These are phyloP conservation scores for Sideroxylon spinosum DNA, from an alignment of 179 eudicot species.

Conservation along the genomic window DNA sequence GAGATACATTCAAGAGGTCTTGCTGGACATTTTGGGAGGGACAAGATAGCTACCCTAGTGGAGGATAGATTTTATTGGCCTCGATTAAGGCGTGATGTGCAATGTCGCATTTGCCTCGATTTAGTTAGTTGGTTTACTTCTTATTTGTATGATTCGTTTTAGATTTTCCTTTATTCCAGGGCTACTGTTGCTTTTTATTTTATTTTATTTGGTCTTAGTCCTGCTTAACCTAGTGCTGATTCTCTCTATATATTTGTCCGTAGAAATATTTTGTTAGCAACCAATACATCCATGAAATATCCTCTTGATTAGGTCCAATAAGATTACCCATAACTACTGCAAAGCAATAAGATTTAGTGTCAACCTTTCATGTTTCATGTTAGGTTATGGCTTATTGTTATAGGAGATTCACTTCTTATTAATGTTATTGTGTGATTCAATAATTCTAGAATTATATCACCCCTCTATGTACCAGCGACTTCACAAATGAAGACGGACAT, in stretches of 20 bases:
- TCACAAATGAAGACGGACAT: neutral
- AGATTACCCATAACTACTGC: neutral
- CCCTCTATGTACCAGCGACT: neutral
- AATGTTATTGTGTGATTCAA: neutral
- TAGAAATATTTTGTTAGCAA: slow-evolving; percentile 5
- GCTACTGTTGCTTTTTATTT: neutral
- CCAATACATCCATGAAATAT: neutral
- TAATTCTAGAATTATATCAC: neutral
- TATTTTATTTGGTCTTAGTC: neutral
- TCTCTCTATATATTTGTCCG: neutral
- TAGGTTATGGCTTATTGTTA: neutral
- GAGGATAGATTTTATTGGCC: too few relatives aligned
- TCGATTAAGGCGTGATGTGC: too few relatives aligned
- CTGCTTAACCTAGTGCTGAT: neutral
- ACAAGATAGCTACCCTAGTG: too few relatives aligned
- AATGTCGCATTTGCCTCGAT: too few relatives aligned
- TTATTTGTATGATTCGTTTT: neutral
- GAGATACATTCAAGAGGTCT: too few relatives aligned
- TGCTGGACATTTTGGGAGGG: too few relatives aligned
- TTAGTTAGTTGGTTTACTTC: neutral
- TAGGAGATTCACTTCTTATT: neutral
- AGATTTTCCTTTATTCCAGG: neutral
- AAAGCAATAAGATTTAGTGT: neutral
- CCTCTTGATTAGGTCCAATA: neutral
- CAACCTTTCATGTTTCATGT: too few relatives aligned